Base-by-base conservation (phyloP, 164 flowering plant genomes). In the Stephania cephalantha region DNA sequence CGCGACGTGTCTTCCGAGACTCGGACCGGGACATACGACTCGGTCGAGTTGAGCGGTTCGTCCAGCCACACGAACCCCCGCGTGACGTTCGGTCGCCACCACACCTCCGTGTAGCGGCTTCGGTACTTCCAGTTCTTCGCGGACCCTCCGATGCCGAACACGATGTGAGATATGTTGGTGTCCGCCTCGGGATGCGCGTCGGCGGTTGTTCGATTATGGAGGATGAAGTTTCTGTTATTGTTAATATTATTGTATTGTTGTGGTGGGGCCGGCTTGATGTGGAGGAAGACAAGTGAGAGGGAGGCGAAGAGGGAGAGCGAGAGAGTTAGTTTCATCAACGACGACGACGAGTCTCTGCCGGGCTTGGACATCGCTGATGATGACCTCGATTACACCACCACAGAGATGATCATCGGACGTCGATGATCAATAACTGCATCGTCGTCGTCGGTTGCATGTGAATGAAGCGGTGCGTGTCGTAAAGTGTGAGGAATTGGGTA, bases 31-130 rank as follows among this genome's bases (percentile, higher is more conserved):
- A 87, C 88, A 8, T 84, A 86, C 31, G 78, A 8, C 1, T n/a
- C 69, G 17, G 79, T 75, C 6, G 18, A 72, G 12, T 72, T 31
- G 8, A 87, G 88, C 58, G 70, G 71, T 78, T 82, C 73, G 73
- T 88, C 93, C 0, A 89, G 82, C 93, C 93, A 89, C 5, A 86
- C 90, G 76, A 73, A 87, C 45, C 91, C 93, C 0, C 91, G 86
- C 0, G 84, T 88, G 15, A 68, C 18, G 46, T 76, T 75, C 1
- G 85, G 86, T 17, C 68, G 72, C 93, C 93, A 90, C 90, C 91
- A 90, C 5, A 84, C 58, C 74, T 87, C 88, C 46, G 48, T 42
- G 84, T 87, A 90, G 45, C 58, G 83, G 18, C 82, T 78, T 46
- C 90, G 85, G 5, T 77, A 50, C 35, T 77, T 69, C 93, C 93